Evolutionary conservation across 2,329 filamentous ascomycete genomes (phyloP).

Genomic region (Claviceps citrina): DNA sequence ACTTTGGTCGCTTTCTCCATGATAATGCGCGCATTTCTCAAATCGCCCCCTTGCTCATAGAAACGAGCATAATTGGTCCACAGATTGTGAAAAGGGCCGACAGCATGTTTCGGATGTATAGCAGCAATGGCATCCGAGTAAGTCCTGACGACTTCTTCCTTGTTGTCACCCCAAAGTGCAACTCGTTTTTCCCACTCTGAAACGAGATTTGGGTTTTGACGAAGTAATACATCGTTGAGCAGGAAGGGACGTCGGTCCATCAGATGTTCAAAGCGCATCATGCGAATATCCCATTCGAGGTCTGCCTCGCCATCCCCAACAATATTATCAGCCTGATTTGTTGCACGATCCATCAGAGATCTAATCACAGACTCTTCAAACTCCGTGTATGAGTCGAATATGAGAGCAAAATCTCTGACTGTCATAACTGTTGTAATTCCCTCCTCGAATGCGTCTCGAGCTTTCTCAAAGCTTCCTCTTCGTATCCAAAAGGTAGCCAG

Average conservation of each 20-base stretch:
- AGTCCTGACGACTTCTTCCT: slow-evolving; percentile 77
- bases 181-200: slow-evolving; percentile 95
- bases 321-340: slow-evolving; percentile 62
- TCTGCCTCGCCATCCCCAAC: slow-evolving; percentile 69
- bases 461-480: slow-evolving; percentile 78
- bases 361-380: slow-evolving; percentile 94
- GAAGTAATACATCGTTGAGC: slow-evolving; percentile 84
- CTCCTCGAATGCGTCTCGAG: slow-evolving; percentile 87
- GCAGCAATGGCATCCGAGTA: slow-evolving; percentile 90
- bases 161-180: slow-evolving; percentile 89
- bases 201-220: slow-evolving; percentile 94
- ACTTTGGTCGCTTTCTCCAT: slow-evolving; percentile 98
- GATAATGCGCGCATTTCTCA: slow-evolving; percentile 75
- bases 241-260: slow-evolving; percentile 96
- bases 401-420: slow-evolving; percentile 86
- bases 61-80: slow-evolving; percentile 97
- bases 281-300: slow-evolving; percentile 85
- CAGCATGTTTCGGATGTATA: slow-evolving; percentile 84
- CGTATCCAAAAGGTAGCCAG: slow-evolving; percentile 95
- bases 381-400: slow-evolving; percentile 92
- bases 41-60: slow-evolving; percentile 76
- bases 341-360: slow-evolving; percentile 76
- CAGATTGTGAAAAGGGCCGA: slow-evolving; percentile 83
- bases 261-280: slow-evolving; percentile 94
- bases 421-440: slow-evolving; percentile 98